These are phyloP conservation scores for Rutstroemia sp. DNA, from an alignment of 2,329 filamentous ascomycete species.

Conservation along the genomic window DNA sequence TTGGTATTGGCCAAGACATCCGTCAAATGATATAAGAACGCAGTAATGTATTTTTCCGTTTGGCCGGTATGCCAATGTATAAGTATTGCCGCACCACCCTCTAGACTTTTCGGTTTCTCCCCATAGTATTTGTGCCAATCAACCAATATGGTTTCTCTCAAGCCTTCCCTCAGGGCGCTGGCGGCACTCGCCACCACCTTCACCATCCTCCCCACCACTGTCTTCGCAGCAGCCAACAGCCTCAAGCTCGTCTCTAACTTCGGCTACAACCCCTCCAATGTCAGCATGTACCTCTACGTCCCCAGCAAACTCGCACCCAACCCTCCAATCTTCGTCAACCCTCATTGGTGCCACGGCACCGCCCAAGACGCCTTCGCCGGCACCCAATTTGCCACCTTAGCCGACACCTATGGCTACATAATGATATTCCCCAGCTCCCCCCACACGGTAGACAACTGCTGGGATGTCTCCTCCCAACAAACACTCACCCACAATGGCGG, in stretches of 20 bases:
- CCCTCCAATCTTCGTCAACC: slow-evolving; percentile 23
- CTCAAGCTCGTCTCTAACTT: slow-evolving; percentile 16
- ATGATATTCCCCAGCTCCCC: slow-evolving; percentile 50
- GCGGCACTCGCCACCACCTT: not conserved
- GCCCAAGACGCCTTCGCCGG: slow-evolving; percentile 27
- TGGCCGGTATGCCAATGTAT: not conserved
- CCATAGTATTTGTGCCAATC: not conserved
- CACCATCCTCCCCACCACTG: not conserved
- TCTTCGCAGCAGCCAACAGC: not conserved
- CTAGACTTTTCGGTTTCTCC: not conserved
- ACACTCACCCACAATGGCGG: slow-evolving; percentile 47
- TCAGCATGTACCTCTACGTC: slow-evolving; percentile 24
- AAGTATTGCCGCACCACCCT: not conserved
- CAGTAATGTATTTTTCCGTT: not conserved
- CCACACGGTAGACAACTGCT: slow-evolving; percentile 43
- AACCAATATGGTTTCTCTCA: not conserved
- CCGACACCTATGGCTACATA: slow-evolving; percentile 50
- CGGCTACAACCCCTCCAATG: slow-evolving; percentile 17
- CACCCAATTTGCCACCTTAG: slow-evolving; percentile 42
- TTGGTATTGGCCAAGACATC: not conserved
- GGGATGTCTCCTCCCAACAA: slow-evolving; percentile 47
- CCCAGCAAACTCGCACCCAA: slow-evolving; percentile 14
- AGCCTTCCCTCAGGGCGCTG: not conserved
- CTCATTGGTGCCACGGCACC: slow-evolving; percentile 34
- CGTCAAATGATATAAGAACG: not conserved